Evolutionary conservation across 805 yeast genomes (phyloP), one percentile per base, ranked within the genome.

Genomic region (Metschnikowia kofuensis): DNA sequence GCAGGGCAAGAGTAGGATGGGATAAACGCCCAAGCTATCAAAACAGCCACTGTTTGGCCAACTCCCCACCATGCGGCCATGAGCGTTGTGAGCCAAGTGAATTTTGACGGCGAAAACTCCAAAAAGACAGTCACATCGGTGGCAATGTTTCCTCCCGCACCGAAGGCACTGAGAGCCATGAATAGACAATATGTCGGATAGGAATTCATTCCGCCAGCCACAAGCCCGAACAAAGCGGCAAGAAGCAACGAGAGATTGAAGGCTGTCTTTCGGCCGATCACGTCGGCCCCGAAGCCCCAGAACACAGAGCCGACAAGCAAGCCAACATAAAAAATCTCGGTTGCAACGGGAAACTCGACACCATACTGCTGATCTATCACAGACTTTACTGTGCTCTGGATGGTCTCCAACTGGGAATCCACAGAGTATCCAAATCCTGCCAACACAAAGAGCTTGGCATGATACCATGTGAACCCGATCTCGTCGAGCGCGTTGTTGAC

Each of bases 11-110:
- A 75, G 51, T 68, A 68, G 6, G 34, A 28, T 10, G 55, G 53
- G 40, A 82, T 64, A 46, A 21, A 21, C 21, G 21, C 21, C 21
- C 21, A 21, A n/a, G n/a, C n/a, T n/a, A n/a, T n/a, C n/a, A n/a
- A n/a, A n/a, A n/a, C n/a, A n/a, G n/a, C n/a, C n/a, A n/a, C 66
- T 2, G 82, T 72, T 59, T 82, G 85, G 31, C 85, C 86, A 32
- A 82, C 67, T 39, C 84, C 83, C 87, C 86, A 82, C 79, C 58
- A 59, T 6, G 48, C 60, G 9, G 64, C 70, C 59, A 82, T 72
- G 35, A 77, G 67, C 2, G 84, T 79, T 43, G 76, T 68, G 52
- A 79, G 60, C 73, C 75, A 80, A 54, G 78, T 81, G 55, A 74
- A 64, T 42, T 72, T 72, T 38, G 70, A 64, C 2, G 85, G 85